Percentiles rank a stretch among this genome's conserved stretches.
Evolutionary conservation across 306 rosid species (phyloP).

Genomic region (Crataegus laevigata): DNA sequence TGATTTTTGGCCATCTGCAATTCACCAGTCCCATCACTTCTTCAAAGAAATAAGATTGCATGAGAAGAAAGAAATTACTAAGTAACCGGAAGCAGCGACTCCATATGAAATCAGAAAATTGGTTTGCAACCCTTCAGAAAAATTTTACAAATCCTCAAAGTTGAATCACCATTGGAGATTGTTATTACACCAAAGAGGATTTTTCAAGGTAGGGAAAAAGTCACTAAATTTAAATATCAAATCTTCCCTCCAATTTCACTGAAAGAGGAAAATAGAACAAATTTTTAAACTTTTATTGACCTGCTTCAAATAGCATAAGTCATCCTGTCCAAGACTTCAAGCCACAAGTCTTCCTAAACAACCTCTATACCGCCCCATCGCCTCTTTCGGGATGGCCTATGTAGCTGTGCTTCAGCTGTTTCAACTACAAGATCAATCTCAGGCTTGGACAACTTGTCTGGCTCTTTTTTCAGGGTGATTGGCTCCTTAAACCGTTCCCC

Average conservation of each 20-base stretch:
- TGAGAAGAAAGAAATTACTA: not conserved
- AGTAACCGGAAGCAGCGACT: not conserved
- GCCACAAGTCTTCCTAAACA: not conserved
- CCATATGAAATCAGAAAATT: not conserved
- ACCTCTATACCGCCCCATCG: constrained; percentile 39
- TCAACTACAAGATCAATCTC: constrained; percentile 24
- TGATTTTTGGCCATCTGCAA: not conserved
- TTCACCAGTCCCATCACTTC: not conserved
- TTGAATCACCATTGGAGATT: not conserved
- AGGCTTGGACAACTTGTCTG: constrained; percentile 32
- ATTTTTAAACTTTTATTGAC: not conserved
- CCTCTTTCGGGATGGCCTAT: constrained; percentile 63
- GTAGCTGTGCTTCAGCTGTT: constrained; percentile 30
- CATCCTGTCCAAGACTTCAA: not conserved
- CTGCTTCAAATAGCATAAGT: constrained; percentile 1
- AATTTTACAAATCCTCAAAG: not conserved
- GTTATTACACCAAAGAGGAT: not conserved
- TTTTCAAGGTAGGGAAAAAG: not conserved
- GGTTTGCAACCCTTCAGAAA: not conserved
- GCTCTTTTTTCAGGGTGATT: constrained; percentile 33
- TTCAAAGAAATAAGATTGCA: not conserved
- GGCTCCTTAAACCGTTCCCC: constrained; percentile 74
- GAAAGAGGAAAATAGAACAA: not conserved
- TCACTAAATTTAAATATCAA: not conserved
- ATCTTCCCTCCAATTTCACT: not conserved